Conservation (phyloP, 495 filamentous ascomycete species). For the Aspergillus steynii region DNA sequence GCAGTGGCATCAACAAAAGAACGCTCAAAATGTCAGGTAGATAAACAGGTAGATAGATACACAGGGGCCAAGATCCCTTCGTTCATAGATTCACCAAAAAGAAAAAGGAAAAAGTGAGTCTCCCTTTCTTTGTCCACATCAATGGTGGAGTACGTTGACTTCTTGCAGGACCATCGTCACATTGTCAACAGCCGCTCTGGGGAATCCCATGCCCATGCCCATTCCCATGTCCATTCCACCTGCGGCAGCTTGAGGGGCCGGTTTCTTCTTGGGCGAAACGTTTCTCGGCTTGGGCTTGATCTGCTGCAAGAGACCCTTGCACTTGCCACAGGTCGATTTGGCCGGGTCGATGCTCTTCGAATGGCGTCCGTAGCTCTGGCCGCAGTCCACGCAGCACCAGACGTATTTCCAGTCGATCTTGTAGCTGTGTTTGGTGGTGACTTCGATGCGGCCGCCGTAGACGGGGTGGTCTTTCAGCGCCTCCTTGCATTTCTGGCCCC, state of each 20-base stretch:
- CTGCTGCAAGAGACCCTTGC: slow-evolving; percentile 68
- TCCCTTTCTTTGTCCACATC: not conserved
- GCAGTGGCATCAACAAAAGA: slow-evolving; percentile 2
- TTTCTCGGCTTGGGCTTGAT: slow-evolving; percentile 73
- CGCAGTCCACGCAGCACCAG: slow-evolving; percentile 77
- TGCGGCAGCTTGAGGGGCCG: slow-evolving; percentile 6
- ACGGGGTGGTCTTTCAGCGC: slow-evolving; percentile 42
- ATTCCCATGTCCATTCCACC: slow-evolving; percentile 9
- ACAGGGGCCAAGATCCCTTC: not conserved
- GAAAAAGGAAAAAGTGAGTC: not conserved
- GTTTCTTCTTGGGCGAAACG: slow-evolving; percentile 55
- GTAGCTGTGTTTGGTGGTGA: slow-evolving; percentile 87
- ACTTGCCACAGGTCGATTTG: slow-evolving; percentile 67
- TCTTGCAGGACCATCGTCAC: slow-evolving; percentile 17
- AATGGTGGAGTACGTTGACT: slow-evolving; percentile 8
- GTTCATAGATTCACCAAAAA: not conserved
- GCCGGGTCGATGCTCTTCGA: slow-evolving; percentile 74
- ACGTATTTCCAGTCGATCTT: slow-evolving; percentile 87
- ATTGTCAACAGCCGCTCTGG: not conserved
- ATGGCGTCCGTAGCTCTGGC: slow-evolving; percentile 70
- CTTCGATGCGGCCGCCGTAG: slow-evolving; percentile 58
- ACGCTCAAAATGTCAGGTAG: slow-evolving; percentile 4
- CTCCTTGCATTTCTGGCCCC: slow-evolving; percentile 51
- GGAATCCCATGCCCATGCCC: not conserved
- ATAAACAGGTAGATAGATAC: slow-evolving; percentile 6